Base-by-base conservation (phyloP, 495 filamentous ascomycete genomes). In the Neurospora intermedia region DNA sequence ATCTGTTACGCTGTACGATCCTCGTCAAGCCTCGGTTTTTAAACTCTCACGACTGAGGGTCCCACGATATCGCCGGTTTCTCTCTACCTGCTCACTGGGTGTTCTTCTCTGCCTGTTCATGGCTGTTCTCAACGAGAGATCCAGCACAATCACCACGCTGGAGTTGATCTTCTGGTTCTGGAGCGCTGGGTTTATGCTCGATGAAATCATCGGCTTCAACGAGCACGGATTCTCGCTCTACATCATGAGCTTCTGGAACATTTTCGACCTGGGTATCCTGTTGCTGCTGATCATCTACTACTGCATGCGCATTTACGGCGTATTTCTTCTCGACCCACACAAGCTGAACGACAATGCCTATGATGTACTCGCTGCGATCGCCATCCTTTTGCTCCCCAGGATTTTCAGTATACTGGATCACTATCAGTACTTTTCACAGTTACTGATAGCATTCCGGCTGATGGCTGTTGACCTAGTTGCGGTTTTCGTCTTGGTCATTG, bases 171-270 rank as follows among this genome's bases (percentile, higher is more conserved):
- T 98, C 79, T 98, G 94, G 94, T 91, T 98, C 79, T 98, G 94
- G 94, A 95, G 93, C 78, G 92, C 93, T 31, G 94, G 94, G 4
- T 98, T 95, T 81, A 96, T 97, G 93, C 90, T 98, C n/a, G 93
- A 96, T 77, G 94, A 97, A 80, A 85, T 97, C 59, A 92, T 96
- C 40, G 93, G 93, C 8, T 96, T 96, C 85, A 95, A 93, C 75
- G 94, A 97, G 78, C 92, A 96, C 78, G 94, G 94, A 8, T 96
- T 97, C 78, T 93, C 93, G 70, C 87, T 98, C 11, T 98, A 97
- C 82, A 90, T 97, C 75, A 93, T 97, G 91, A 96, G 93, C 79
- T 93, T 97, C 80, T 97, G 94, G 94, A 98, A 98, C 80, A 86
- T 94, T 23, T 97, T 98, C 78, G 94, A 98, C 77, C 82, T 97